These are phyloP conservation scores for Sparassis latifolia DNA, from an alignment of 1,284 basidiomycete species.

Conservation along the genomic window DNA sequence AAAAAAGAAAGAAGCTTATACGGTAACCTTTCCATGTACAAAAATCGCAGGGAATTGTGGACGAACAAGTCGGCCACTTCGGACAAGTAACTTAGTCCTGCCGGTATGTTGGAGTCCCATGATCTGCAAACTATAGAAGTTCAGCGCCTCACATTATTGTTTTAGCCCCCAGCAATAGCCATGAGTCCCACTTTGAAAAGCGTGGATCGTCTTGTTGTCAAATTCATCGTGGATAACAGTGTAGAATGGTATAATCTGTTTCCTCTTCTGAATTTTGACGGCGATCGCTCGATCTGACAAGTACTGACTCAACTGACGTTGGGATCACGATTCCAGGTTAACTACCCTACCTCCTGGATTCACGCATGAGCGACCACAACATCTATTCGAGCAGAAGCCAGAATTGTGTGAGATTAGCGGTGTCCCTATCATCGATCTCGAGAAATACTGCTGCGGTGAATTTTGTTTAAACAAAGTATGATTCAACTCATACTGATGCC, in stretches of 20 bases:
- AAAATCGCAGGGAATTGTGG: no score
- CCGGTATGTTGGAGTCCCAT: no score
- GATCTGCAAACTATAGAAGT: no score
- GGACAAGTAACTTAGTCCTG: no score
- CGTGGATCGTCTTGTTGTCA: slow-evolving; percentile 51
- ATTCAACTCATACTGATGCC: background rate
- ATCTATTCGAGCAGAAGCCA: slow-evolving; percentile 46
- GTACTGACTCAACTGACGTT: background rate
- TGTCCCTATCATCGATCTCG: slow-evolving; percentile 63
- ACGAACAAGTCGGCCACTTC: no score
- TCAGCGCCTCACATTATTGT: no score
- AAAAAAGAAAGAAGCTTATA: no score
- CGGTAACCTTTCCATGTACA: no score
- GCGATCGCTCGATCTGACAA: no score
- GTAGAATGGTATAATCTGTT: slow-evolving; percentile 59
- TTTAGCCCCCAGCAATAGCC: no score
- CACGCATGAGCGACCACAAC: slow-evolving; percentile 61
- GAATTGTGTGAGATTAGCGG: slow-evolving; percentile 47
- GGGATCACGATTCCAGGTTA: slow-evolving; percentile 42
- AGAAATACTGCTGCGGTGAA: slow-evolving; percentile 71
- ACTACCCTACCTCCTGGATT: slow-evolving; percentile 74
- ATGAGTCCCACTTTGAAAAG: slow-evolving; percentile 9
- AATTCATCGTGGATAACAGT: slow-evolving; percentile 70
- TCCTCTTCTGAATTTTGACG: no score
- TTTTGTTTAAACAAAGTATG: background rate